Base-by-base conservation (phyloP, 345 rosid genomes). In the Jatropha curcas region DNA sequence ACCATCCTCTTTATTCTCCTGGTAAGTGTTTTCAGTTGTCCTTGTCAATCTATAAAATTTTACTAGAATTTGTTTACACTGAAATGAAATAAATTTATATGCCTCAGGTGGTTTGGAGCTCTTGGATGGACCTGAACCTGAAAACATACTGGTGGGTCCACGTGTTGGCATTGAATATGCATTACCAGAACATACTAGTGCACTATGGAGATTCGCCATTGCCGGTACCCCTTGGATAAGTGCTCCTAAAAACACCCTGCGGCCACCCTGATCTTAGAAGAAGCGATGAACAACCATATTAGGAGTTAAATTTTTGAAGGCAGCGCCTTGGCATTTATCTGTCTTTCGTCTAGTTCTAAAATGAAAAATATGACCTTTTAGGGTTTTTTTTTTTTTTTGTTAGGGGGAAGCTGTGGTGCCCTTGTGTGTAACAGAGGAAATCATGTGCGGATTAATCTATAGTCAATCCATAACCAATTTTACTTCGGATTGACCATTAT, bases 151-250 rank as follows among this genome's bases (percentile, higher is more conserved):
- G 72, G 66, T 79, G 6, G 94, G 99, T 72, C 94, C 99, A 19
- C 94, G 98, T 6, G 96, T 94, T 1, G 98, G 99, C 52, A 95
- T 95, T 39, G 97, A 89, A 63, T 95, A 89, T 65, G 97, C 98
- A 43, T 85, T 67, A 58, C 97, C 99, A 7, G 85, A 92, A 67
- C 86, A 95, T 81, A 90, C 84, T 30, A 82, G 50, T 61, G 97
- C 98, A 43, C 65, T 87, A 67, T 95, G 98, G 99, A 95, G 99
- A 81, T 95, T 92, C 60, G 97, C 98, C 65, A 77, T 91, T 67
- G 94, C 93, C 2, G 94, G 84, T 72, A 80, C 88, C 19, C 89
- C 89, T 28, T 95, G 98, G 99, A 85, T 92, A 50, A 92, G 98
- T 85, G 88, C 98, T 82, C 99, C 98, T 27, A 95, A 86, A 80